Percentiles rank a stretch among this genome's conserved stretches.
phyloP scores from a whole-genome alignment of 208 protist genomes.

The Leishmania amazonensis region DNA sequence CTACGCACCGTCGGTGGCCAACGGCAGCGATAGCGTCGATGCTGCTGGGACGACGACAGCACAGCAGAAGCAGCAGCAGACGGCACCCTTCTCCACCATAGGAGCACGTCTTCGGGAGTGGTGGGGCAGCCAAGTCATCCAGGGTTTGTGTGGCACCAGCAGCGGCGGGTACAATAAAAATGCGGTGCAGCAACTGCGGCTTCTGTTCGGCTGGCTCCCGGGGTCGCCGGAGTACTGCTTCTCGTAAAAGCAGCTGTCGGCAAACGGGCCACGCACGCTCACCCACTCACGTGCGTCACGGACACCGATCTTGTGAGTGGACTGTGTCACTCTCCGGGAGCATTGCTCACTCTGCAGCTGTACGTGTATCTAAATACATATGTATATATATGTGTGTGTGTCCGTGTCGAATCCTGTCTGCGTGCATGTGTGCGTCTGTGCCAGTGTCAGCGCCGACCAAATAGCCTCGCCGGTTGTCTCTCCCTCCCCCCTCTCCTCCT shows the following conservation, averaged over 20 bases:
- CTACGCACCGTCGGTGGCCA: neutral
- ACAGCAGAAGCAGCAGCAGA: constrained; percentile 7
- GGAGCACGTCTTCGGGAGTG: constrained; percentile 17
- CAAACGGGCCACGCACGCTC: neutral
- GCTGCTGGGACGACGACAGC: constrained; percentile 1
- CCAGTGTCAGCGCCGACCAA: neutral
- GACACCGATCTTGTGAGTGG: neutral
- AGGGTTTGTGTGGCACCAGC: constrained; percentile 22
- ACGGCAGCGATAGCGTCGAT: neutral
- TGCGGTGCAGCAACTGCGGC: constrained; percentile 16
- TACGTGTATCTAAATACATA: neutral
- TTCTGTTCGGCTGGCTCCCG: constrained; percentile 24
- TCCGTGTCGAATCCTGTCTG: too few relatives aligned
- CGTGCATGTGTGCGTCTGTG: neutral
- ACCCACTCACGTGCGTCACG: neutral
- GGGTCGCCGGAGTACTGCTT: constrained; percentile 2
- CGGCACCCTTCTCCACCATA: neutral
- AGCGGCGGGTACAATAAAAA: constrained; percentile 4
- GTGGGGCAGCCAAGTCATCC: constrained; percentile 29
- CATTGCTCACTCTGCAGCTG: neutral
- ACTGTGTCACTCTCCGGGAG: neutral
- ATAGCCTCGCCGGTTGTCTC: neutral
- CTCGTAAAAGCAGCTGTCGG: neutral
- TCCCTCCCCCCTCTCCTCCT: neutral
- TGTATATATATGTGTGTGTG: too few relatives aligned